Percentiles rank a stretch among this genome's conserved stretches.
Evolutionary conservation across 2,329 filamentous ascomycete genomes (phyloP).

Genomic region (Fusarium longipes): DNA sequence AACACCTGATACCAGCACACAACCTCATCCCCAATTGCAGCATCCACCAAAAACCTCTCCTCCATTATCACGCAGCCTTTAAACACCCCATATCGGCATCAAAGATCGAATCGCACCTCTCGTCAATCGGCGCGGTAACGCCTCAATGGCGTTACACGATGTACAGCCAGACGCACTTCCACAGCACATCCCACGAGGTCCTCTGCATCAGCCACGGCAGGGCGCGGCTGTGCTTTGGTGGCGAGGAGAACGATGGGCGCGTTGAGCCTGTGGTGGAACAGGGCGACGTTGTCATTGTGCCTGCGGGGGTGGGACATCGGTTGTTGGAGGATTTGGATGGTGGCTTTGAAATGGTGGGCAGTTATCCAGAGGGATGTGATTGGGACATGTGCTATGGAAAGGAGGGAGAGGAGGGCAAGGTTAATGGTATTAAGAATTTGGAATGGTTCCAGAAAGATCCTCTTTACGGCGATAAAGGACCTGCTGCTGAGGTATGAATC

Average conservation of each 20-base stretch:
- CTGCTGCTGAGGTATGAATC: conserved; percentile 1
- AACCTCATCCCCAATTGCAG: conserved; percentile 71
- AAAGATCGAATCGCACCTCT: conserved; percentile 67
- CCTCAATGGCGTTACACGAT: conserved; percentile 78
- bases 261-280: conserved; percentile 66
- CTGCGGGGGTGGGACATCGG: conserved; percentile 73
- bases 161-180: conserved; percentile 74
- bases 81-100: conserved; percentile 55
- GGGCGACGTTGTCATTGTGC: conserved; percentile 73
- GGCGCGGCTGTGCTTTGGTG: conserved; percentile 74
- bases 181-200: conserved; percentile 75
- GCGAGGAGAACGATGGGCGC: conserved; percentile 67
- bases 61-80: conserved; percentile 74
- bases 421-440: conserved; percentile 14
- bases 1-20: conserved; percentile 68
- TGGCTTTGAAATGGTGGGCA: conserved; percentile 74
- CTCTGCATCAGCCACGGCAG: conserved; percentile 68
- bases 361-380: conserved; percentile 66
- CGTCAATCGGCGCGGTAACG: conserved; percentile 62
- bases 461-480: conserved; percentile 31
- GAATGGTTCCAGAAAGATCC: conserved; percentile 36
- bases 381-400: conserved; percentile 81
- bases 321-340: conserved; percentile 66
- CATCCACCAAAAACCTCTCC: conserved; percentile 69
- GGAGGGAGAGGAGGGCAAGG: conserved; percentile 53